phyloP scores from a whole-genome alignment of 805 yeast species.

The Debaryomyces hansenii region DNA sequence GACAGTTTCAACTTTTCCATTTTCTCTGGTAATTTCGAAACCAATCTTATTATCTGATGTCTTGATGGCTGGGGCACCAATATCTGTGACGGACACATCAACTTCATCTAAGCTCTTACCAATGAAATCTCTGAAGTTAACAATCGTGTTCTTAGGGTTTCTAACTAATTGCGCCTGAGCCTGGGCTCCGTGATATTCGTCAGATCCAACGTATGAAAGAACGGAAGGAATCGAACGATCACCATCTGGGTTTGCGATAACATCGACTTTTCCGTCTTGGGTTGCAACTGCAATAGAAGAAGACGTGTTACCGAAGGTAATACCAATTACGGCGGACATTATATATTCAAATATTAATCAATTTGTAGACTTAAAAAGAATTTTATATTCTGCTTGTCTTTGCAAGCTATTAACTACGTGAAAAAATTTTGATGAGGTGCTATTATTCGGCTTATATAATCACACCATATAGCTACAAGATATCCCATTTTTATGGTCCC shows the following conservation, averaged over 20 bases:
- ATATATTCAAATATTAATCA: neutral
- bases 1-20: slow-evolving; percentile 51
- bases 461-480: neutral
- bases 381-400: neutral
- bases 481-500: neutral
- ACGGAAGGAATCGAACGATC: slow-evolving; percentile 95
- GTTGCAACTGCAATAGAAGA: slow-evolving; percentile 89
- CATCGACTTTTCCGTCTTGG: slow-evolving; percentile 89
- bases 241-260: slow-evolving; percentile 98
- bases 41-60: slow-evolving; percentile 64
- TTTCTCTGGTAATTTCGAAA: slow-evolving; percentile 56
- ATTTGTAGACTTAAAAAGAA: neutral
- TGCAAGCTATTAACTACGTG: slow-evolving; percentile 2
- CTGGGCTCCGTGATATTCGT: slow-evolving; percentile 97
- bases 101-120: slow-evolving; percentile 73
- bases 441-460: slow-evolving; percentile 2
- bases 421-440: slow-evolving; percentile 8
- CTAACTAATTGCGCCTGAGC: slow-evolving; percentile 90
- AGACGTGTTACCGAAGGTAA: slow-evolving; percentile 94
- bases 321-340: slow-evolving; percentile 72
- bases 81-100: slow-evolving; percentile 45
- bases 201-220: slow-evolving; percentile 86
- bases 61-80: slow-evolving; percentile 62
- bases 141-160: slow-evolving; percentile 82
- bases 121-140: slow-evolving; percentile 90